A percentile compares a stretch with the other conserved stretches of the same genome.
Conservation (phyloP, 2,329 filamentous ascomycete species). For the Dactylella cylindrospora region DNA sequence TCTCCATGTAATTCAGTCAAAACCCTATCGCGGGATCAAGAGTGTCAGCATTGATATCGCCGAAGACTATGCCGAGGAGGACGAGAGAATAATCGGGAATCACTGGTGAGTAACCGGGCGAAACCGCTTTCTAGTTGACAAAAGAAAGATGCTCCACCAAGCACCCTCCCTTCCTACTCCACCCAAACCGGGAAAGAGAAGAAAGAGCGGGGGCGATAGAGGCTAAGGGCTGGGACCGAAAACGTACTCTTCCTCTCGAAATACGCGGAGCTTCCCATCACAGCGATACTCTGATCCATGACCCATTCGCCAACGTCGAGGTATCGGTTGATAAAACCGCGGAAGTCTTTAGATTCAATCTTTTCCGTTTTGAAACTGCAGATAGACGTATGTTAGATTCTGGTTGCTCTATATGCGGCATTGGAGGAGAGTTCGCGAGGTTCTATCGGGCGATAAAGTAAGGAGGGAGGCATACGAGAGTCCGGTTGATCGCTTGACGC, state of each 20-base stretch:
- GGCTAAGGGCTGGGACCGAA: background rate
- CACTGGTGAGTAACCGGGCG: slow-evolving; percentile 32
- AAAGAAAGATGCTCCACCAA: slow-evolving; percentile 13
- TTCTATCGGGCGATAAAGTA: slow-evolving; percentile 20
- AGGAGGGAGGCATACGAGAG: slow-evolving; percentile 75
- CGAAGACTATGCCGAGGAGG: slow-evolving; percentile 33
- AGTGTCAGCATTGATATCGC: slow-evolving; percentile 41
- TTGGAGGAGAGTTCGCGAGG: slow-evolving; percentile 6
- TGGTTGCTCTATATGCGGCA: background rate
- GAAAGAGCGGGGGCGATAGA: background rate
- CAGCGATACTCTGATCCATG: slow-evolving; percentile 93
- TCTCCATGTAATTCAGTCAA: too few relatives aligned
- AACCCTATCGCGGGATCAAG: slow-evolving; percentile 40
- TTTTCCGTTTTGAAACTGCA: slow-evolving; percentile 82
- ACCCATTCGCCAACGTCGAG: slow-evolving; percentile 96
- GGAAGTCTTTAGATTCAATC: slow-evolving; percentile 79
- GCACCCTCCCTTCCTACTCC: too few relatives aligned
- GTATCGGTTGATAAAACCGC: slow-evolving; percentile 77
- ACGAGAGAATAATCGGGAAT: background rate
- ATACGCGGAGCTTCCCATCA: slow-evolving; percentile 82
- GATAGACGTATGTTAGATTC: slow-evolving; percentile 50
- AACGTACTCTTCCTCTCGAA: slow-evolving; percentile 72
- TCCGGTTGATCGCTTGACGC: slow-evolving; percentile 95
- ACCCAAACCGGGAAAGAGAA: background rate
- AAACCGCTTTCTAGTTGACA: slow-evolving; percentile 5